Evolutionary conservation across 352 stramenopile genomes (phyloP), one percentile per base, ranked within the genome.

Genomic region (Pythium plurisporium): DNA sequence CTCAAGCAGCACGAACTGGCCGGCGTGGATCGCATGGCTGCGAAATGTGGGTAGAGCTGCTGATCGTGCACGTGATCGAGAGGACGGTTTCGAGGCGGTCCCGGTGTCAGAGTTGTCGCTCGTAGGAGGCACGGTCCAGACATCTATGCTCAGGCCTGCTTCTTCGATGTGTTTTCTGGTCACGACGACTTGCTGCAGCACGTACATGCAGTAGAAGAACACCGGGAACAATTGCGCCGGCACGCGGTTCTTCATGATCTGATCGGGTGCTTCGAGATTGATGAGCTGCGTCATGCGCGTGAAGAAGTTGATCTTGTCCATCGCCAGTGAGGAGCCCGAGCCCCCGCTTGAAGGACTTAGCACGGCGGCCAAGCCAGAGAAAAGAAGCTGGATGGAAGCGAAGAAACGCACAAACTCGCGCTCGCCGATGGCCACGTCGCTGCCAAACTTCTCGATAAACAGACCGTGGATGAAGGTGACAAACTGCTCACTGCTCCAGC

Each of bases 1-100:
- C 19, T 81, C 72, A 0, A 81, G 40, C 6, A 81, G 65, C n/a
- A 81, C 72, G 34, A 65, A 71, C 22, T 54, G 64, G 15, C 34
- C 45, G 3, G 47, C 22, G 15, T 40, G 19, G 30, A 29, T 25
- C n/a, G 42, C 2, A 7, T 44, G 30, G 52, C 23, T 30, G 15
- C 33, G 26, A n/a, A n/a, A n/a, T n/a, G n/a, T n/a, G n/a, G n/a
- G n/a, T n/a, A n/a, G n/a, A n/a, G n/a, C n/a, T n/a, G n/a, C n/a
- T n/a, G n/a, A n/a, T n/a, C n/a, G n/a, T n/a, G n/a, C n/a, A n/a
- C n/a, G n/a, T n/a, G n/a, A n/a, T n/a, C n/a, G n/a, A n/a, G n/a
- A n/a, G n/a, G n/a, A n/a, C n/a, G n/a, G n/a, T n/a, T n/a, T n/a
- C n/a, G n/a, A n/a, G n/a, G n/a, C n/a, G n/a, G n/a, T n/a, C n/a